These are phyloP conservation scores for Ophiorrhiza pumila DNA, from an alignment of 257 asterid species.

Conservation along the genomic window DNA sequence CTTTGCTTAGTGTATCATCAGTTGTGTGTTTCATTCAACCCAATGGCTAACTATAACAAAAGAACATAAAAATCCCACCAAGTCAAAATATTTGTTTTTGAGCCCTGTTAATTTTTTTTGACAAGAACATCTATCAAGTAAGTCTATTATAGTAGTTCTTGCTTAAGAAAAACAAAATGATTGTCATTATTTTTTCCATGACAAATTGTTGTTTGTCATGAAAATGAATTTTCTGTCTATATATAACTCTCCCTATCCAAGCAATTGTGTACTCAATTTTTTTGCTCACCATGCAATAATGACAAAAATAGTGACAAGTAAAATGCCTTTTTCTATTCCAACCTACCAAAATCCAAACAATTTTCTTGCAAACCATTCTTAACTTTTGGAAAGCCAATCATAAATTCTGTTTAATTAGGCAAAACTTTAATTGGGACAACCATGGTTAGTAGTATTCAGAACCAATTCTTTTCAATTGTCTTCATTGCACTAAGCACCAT, in stretches of 20 bases:
- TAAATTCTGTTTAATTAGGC: neutral
- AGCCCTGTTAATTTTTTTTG: too few relatives aligned
- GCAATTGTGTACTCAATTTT: neutral
- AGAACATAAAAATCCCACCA: neutral
- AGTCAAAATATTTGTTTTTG: neutral
- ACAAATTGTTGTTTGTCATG: neutral
- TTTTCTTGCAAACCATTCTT: constrained; percentile 5
- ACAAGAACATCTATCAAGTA: too few relatives aligned
- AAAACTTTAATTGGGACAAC: constrained; percentile 6
- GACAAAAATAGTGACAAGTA: constrained; percentile 5
- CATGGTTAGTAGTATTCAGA: constrained; percentile 9
- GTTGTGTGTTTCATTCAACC: too few relatives aligned
- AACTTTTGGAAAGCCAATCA: constrained; percentile 18
- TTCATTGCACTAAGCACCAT: constrained; percentile 9
- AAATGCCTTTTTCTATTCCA: constrained; percentile 5
- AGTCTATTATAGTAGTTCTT: too few relatives aligned
- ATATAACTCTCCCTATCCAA: neutral
- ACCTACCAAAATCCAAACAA: constrained; percentile 6
- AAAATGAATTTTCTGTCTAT: neutral
- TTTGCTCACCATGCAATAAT: neutral
- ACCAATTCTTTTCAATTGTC: neutral
- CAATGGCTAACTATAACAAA: neutral
- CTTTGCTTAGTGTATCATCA: too few relatives aligned
- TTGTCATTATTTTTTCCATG: neutral
- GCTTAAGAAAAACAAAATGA: too few relatives aligned